These are phyloP conservation scores for Lactifluus volemus DNA, from an alignment of 768 basidiomycete genomes.

Conservation along the genomic window DNA sequence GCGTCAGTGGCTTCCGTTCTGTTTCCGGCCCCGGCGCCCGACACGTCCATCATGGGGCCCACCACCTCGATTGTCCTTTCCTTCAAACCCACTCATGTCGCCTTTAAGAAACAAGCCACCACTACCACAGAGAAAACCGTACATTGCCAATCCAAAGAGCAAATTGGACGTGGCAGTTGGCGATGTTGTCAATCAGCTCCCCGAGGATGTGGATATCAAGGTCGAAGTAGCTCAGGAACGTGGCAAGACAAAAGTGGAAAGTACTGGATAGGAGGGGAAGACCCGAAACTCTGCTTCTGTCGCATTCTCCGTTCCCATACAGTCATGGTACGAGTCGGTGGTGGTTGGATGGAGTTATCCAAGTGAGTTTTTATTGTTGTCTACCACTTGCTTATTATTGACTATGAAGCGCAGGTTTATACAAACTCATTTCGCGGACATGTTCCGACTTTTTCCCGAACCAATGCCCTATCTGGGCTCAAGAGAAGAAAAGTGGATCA, in stretches of 20 bases:
- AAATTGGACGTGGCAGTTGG: slow-evolving; percentile 91
- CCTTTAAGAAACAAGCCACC: slow-evolving; percentile 40
- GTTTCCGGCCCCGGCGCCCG: slow-evolving; percentile 37
- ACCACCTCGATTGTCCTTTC: slow-evolving; percentile 57
- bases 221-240: slow-evolving; percentile 72
- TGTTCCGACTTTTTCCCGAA: slow-evolving; percentile 67
- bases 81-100: slow-evolving; percentile 29
- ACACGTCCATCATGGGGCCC: slow-evolving; percentile 55
- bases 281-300: slow-evolving; percentile 86
- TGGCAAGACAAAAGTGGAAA: slow-evolving; percentile 94
- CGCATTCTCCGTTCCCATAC: slow-evolving; percentile 85
- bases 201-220: slow-evolving; percentile 75
- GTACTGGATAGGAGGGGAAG: slow-evolving; percentile 92
- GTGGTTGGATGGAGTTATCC: slow-evolving; percentile 88
- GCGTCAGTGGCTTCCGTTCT: slow-evolving; percentile 44
- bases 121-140: slow-evolving; percentile 47
- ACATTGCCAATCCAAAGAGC: slow-evolving; percentile 82
- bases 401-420: slow-evolving; percentile 55
- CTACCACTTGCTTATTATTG: neutral
- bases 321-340: slow-evolving; percentile 94
- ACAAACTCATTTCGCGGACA: slow-evolving; percentile 76
- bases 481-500: slow-evolving; percentile 78
- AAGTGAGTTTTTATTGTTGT: slow-evolving; percentile 44
- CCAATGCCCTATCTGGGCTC: slow-evolving; percentile 35
- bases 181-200: slow-evolving; percentile 81